Base-by-base conservation (phyloP, 441 rosid species). In the Gossypium gossypioides region DNA sequence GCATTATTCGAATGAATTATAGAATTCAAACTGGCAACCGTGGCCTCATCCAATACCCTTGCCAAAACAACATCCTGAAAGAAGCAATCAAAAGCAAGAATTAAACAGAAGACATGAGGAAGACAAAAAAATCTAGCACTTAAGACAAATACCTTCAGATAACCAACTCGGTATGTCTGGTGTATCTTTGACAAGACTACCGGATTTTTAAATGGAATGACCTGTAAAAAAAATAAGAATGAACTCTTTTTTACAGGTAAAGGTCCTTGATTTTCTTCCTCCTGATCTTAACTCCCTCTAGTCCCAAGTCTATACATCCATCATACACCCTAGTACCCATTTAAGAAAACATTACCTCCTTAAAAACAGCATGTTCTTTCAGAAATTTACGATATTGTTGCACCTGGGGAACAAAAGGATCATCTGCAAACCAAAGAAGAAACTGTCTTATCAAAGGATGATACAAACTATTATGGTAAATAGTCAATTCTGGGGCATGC, bases 51-150 rank as follows among this genome's bases (percentile, higher is more conserved):
- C 89, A 93, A 77, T 32, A 86, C 84, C 86, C 97, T 89, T 67
- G 97, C 93, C 93, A 96, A 83, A 82, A 96, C 91, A 76, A 93
- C 97, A 83, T 96, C 98, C 99, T 96, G 79, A 69, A 88, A 82
- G 55, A 84, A 66, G 75, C 18, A 76, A 71, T 56, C 59, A 2
- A 63, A 68, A 67, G 69, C 84, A 68, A 85, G 79, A 80, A 67
- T 72, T 76, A 62, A 57, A 65, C 18, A 7, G 44, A 73, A 68
- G 29, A 61, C 42, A 34, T 27, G 52, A 44, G 55, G 27, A 29
- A 29, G 60, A 34, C 1, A 25, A 68, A 42, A 15, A 66, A 69
- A 57, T 57, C 62, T 2, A 69, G 56, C 72, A 50, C 58, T 73
- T 50, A 62, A 71, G 71, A 78, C 60, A 73, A 80, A 77, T 60